phyloP scores from a whole-genome alignment of 2,329 filamentous ascomycete species.

The Berkeleyomyces basicola region DNA sequence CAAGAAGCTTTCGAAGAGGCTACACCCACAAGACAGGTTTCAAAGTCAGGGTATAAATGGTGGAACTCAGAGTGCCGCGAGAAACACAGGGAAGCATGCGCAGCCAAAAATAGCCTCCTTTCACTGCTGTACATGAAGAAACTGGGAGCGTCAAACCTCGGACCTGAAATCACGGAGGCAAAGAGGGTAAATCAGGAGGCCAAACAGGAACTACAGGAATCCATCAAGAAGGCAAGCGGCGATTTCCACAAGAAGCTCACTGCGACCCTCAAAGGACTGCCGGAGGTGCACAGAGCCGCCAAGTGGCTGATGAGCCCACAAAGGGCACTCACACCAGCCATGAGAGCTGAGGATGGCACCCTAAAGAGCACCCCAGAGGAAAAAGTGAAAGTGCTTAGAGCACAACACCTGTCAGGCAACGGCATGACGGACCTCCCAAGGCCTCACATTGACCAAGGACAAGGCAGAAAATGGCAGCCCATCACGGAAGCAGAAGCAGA shows the following conservation, averaged over 20 bases:
- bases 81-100: no score
- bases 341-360: neutral
- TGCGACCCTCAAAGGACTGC: neutral
- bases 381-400: neutral
- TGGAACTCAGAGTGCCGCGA: no score
- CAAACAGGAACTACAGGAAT: neutral
- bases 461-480: neutral
- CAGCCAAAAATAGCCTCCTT: no score
- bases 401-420: neutral
- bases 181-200: neutral
- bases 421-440: neutral
- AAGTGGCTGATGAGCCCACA: neutral
- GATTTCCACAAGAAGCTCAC: neutral
- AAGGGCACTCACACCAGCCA: neutral
- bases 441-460: neutral
- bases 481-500: neutral
- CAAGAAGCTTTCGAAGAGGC: no score
- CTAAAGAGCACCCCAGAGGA: neutral
- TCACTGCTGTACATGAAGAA: neutral
- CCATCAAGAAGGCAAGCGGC: neutral
- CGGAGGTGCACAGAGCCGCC: neutral
- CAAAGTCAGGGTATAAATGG: no score
- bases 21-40: no score
- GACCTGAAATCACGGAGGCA: neutral
- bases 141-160: neutral